A percentile compares a stretch with the other conserved stretches of the same genome.
phyloP scores from a whole-genome alignment of 1,284 basidiomycete genomes.

The Ceratobasidium sp. region DNA sequence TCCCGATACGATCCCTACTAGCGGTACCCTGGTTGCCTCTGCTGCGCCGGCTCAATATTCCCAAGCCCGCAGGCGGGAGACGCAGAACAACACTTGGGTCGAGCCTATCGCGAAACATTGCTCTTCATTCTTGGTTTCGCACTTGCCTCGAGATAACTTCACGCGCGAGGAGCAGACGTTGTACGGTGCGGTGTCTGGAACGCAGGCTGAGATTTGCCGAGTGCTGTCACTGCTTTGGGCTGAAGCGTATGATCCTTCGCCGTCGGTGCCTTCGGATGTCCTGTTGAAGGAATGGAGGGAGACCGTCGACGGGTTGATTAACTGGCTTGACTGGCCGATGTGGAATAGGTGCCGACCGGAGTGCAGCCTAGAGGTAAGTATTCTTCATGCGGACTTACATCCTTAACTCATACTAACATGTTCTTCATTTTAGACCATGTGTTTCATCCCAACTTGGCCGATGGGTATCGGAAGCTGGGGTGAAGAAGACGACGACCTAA shows the following conservation, averaged over 20 bases:
- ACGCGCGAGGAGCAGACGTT: conserved; percentile 39
- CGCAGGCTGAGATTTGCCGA: conserved; percentile 22
- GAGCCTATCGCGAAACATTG: conserved; percentile 33
- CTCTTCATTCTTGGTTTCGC: conserved; percentile 1
- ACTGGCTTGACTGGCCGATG: conserved; percentile 42
- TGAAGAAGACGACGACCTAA: conserved; percentile 22
- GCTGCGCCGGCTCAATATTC: too few species aligned
- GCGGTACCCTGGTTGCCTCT: too few species aligned
- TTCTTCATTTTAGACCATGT: conserved; percentile 13
- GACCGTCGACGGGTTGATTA: too few species aligned
- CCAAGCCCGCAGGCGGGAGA: too few species aligned
- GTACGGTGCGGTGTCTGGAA: conserved; percentile 31
- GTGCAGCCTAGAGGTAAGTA: too few species aligned
- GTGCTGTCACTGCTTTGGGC: conserved; percentile 31
- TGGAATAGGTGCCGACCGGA: conserved; percentile 34
- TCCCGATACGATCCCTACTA: conserved; percentile 47
- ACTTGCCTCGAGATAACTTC: conserved; percentile 3
- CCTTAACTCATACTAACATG: background rate
- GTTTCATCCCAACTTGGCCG: conserved; percentile 40
- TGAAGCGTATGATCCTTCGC: conserved; percentile 25
- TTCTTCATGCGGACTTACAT: too few species aligned
- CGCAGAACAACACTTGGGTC: conserved; percentile 15
- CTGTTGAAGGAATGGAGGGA: conserved; percentile 14
- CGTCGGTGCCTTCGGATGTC: background rate
- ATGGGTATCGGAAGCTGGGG: too few species aligned